Conservation (phyloP, 108 stramenopile genomes). For the Skeletonema grethae region DNA sequence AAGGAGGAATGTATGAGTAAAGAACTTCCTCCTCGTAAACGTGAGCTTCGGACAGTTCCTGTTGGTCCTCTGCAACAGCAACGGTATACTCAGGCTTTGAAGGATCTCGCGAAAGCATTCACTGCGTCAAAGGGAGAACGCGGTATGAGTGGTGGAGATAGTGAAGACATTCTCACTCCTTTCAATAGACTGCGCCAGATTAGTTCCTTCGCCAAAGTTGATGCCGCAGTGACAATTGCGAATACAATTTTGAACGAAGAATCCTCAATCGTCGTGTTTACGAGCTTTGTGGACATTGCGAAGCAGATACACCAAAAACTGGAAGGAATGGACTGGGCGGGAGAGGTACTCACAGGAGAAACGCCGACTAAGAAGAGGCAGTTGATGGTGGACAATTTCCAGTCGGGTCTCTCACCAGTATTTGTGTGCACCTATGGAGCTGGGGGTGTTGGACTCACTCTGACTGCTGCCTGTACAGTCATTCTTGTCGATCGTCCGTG, state of each 20-base stretch:
- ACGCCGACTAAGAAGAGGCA: slow-evolving; percentile 71
- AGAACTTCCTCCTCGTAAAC: slow-evolving; percentile 67
- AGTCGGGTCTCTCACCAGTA: slow-evolving; percentile 65
- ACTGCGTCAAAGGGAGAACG: slow-evolving; percentile 18
- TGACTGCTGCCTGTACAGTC: slow-evolving; percentile 81
- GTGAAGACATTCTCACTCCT: slow-evolving; percentile 66
- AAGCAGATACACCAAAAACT: slow-evolving; percentile 63
- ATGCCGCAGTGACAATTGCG: slow-evolving; percentile 63
- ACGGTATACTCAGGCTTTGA: slow-evolving; percentile 59
- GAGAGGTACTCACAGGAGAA: slow-evolving; percentile 74
- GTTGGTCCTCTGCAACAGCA: slow-evolving; percentile 58
- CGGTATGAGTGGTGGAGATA: slow-evolving; percentile 22
- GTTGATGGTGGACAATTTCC: slow-evolving; percentile 79
- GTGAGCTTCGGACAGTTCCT: slow-evolving; percentile 60
- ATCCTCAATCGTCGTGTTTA: slow-evolving; percentile 75
- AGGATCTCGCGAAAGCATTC: slow-evolving; percentile 57
- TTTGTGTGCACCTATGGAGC: slow-evolving; percentile 88
- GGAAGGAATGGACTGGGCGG: slow-evolving; percentile 58
- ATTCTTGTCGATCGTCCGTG: slow-evolving; percentile 86
- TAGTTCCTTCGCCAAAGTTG: slow-evolving; percentile 63
- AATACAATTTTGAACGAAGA: slow-evolving; percentile 60
- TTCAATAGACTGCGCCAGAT: slow-evolving; percentile 52
- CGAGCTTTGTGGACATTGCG: slow-evolving; percentile 71
- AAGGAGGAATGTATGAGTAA: slow-evolving; percentile 81
- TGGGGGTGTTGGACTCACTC: slow-evolving; percentile 84